A percentile compares a stretch with the other conserved stretches of the same genome.
These are phyloP conservation scores for Durotheca rogersii DNA, from an alignment of 495 filamentous ascomycete genomes.

Conservation along the genomic window DNA sequence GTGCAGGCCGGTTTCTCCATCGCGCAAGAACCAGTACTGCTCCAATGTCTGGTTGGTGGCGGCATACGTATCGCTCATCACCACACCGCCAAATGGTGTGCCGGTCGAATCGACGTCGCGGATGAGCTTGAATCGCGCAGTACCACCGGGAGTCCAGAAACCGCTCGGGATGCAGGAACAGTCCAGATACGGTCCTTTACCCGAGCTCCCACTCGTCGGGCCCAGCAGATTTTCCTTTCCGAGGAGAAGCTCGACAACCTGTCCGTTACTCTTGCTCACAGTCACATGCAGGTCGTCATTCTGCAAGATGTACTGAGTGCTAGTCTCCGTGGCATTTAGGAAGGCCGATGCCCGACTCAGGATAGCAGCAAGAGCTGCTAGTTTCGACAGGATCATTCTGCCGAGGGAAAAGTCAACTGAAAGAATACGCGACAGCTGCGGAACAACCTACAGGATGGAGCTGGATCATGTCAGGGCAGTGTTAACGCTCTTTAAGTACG, in stretches of 20 bases:
- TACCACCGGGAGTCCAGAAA: slow-evolving; percentile 53
- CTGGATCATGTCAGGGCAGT: background rate
- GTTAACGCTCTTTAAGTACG: background rate
- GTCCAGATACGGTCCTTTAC: slow-evolving; percentile 57
- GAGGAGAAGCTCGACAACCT: slow-evolving; percentile 44
- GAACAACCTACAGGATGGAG: background rate
- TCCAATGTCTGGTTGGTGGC: slow-evolving; percentile 54
- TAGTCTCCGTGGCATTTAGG: slow-evolving; percentile 35
- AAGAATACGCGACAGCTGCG: background rate
- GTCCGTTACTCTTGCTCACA: slow-evolving; percentile 47
- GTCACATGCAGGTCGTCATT: slow-evolving; percentile 51
- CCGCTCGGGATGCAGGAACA: slow-evolving; percentile 60
- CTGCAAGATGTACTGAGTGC: slow-evolving; percentile 36
- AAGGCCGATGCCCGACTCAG: slow-evolving; percentile 16
- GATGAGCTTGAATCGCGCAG: slow-evolving; percentile 45
- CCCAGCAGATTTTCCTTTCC: slow-evolving; percentile 55
- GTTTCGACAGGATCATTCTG: slow-evolving; percentile 16
- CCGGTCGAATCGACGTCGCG: slow-evolving; percentile 51
- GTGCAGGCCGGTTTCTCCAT: slow-evolving; percentile 57
- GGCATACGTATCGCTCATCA: slow-evolving; percentile 53
- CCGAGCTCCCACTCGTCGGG: slow-evolving; percentile 43
- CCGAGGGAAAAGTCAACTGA: background rate
- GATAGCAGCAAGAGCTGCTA: slow-evolving; percentile 9
- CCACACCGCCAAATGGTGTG: slow-evolving; percentile 51
- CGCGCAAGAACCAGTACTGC: slow-evolving; percentile 59